Base-by-base conservation (phyloP, 176 grass and related monocot genomes). In the Ensete glaucum region DNA sequence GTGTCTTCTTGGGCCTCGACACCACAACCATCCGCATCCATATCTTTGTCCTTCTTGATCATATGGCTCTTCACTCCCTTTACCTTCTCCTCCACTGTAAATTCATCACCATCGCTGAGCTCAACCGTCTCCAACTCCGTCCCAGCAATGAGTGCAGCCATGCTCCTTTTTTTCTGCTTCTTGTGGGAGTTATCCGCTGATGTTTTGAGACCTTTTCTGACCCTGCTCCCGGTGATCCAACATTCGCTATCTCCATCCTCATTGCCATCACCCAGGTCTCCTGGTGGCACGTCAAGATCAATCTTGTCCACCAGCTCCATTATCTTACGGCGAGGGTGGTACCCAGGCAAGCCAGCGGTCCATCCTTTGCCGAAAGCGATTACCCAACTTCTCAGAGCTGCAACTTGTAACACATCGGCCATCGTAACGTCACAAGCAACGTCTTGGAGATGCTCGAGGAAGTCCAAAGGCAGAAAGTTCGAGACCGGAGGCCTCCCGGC, bases 281-380 rank as follows among this genome's bases (percentile, higher is more conserved):
- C 83, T 9, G 85, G 73, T 1, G 83, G 81, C 51, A 88, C 83
- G 50, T 96, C 93, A 8, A 96, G 85, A 58, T 96, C 87, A 29
- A 96, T 81, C 81, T 86, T 92, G 78, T 96, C 93, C 16, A 85
- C 79, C 8, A 96, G 82, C 11, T 92, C 90, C 2, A 62, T 55
- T 11, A 65, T 25, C 0, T 43, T 11, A 51, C 84, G 82, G 22
- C 85, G 85, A 62, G 20, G 73, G 81, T 77, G 77, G 60, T 72
- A 83, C 15, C 77, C 78, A 1, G 81, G 67, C 20, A 22, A 64
- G 25, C 87, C 84, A 51, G 56, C 69, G 0, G 64, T 76, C 2
- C 85, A 91, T 67, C 87, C 89, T 66, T 78, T 76, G 1, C 66
- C 82, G 3, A 89, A 52, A 5, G 90, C 94, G 7, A 27, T 71